These are phyloP conservation scores for Taphrina sp. DNA, from an alignment of 1,139 yeast species.

Conservation along the genomic window DNA sequence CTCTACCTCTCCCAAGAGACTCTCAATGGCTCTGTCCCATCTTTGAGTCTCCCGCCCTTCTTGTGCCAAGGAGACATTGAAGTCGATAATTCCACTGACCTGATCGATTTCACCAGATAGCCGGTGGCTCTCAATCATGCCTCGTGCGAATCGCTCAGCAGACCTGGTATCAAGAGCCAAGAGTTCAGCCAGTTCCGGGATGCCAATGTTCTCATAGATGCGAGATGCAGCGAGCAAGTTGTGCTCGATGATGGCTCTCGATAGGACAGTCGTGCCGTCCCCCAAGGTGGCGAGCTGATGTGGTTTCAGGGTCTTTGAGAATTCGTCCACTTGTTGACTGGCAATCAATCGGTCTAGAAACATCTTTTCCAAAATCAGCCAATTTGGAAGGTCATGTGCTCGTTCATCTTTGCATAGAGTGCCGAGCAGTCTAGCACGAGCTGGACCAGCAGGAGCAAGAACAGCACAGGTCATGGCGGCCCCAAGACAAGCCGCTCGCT, in stretches of 20 bases:
- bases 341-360: constrained; percentile 42
- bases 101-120: constrained; percentile 45
- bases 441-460: constrained; percentile 46
- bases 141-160: constrained; percentile 44
- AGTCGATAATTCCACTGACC: constrained; percentile 42
- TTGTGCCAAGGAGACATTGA: constrained; percentile 30
- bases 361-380: constrained; percentile 42
- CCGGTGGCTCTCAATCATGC: constrained; percentile 45
- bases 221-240: constrained; percentile 44
- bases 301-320: constrained; percentile 40
- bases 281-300: constrained; percentile 42
- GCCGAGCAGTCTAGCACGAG: constrained; percentile 42
- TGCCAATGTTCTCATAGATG: constrained; percentile 43
- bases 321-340: constrained; percentile 41
- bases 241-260: constrained; percentile 45
- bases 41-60: constrained; percentile 38
- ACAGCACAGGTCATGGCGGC: constrained; percentile 44
- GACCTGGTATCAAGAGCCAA: constrained; percentile 40
- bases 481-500: constrained; percentile 42
- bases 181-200: constrained; percentile 41
- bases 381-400: constrained; percentile 38
- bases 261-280: constrained; percentile 44
- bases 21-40: constrained; percentile 43
- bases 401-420: constrained; percentile 44
- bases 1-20: constrained; percentile 40